Evolutionary conservation across 2,329 filamentous ascomycete species (phyloP).

Genomic region (Tolypocladium album): DNA sequence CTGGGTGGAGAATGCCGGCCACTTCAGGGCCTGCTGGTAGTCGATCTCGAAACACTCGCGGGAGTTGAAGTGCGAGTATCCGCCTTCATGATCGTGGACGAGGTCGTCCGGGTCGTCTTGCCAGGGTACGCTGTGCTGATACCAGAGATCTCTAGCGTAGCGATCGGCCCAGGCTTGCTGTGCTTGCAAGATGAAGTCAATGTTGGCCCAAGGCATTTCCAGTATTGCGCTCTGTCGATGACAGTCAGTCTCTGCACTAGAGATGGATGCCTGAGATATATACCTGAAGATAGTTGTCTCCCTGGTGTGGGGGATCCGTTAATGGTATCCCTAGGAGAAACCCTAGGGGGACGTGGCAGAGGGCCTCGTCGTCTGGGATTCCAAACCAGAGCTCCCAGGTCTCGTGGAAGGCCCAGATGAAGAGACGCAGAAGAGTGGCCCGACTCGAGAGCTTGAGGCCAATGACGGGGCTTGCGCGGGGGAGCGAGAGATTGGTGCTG

Average conservation of each 20-base stretch:
- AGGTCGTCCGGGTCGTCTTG: constrained; percentile 3
- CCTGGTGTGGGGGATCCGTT: too few relatives aligned
- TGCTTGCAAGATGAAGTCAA: constrained; percentile 34
- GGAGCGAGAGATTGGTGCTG: constrained; percentile 37
- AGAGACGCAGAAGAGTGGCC: constrained; percentile 24
- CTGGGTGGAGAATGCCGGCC: constrained; percentile 11
- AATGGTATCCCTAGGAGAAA: too few relatives aligned
- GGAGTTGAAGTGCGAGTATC: constrained; percentile 18
- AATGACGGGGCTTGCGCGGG: constrained; percentile 31
- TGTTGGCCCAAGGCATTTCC: constrained; percentile 30
- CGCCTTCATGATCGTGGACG: constrained; percentile 12
- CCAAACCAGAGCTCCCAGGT: constrained; percentile 29
- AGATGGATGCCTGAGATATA: constrained; percentile 5
- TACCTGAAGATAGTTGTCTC: constrained; percentile 34
- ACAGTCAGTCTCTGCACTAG: constrained; percentile 4
- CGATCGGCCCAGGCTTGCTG: constrained; percentile 35
- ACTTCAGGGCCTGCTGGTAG: constrained; percentile 15
- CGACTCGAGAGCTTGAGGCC: constrained; percentile 33
- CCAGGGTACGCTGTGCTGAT: constrained; percentile 19
- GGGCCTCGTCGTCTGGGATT: constrained; percentile 7
- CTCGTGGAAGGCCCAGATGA: constrained; percentile 24
- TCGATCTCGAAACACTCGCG: constrained; percentile 25
- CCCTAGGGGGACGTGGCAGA: constrained; percentile 9
- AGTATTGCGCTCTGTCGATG: constrained; percentile 29
- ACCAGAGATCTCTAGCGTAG: constrained; percentile 21